Base-by-base conservation (phyloP, 2,329 filamentous ascomycete species). In the Phoma herbarum region DNA sequence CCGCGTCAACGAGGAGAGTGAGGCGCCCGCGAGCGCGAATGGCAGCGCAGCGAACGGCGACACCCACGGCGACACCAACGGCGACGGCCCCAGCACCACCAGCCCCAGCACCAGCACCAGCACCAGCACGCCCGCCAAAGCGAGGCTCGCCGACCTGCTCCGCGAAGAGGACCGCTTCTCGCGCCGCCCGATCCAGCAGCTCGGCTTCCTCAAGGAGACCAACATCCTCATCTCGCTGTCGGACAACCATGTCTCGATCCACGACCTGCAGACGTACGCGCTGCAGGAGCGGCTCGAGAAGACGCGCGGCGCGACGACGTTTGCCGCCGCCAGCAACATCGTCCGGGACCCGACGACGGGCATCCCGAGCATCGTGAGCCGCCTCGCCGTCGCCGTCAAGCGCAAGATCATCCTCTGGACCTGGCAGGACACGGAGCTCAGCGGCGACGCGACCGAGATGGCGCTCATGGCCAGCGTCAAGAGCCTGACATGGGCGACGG, bases 151-250 rank as follows among this genome's bases (percentile, higher is more conserved):
- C 10, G 93, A 97, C 70, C 85, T 97, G 23, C 83, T 98, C 46
- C 90, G 93, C 62, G 96, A 98, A 76, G 85, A 97, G 51, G 95
- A 99, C 68, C 95, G 91, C 80, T 99, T 99, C 83, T 95, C 94
- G 10, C 87, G 90, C 31, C 88, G 92, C 61, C 89, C 93, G 52
- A 89, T 99, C 64, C 93, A 97, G 71, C 94, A 99, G 82, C 87
- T 99, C 16, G 94, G 93, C 57, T 90, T 96, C 59, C 93, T 99
- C 73, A 98, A 97, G 73, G 95, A 98, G 78, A 93, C 93, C 54
- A 95, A 91, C 76, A 90, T 92, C 20, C 86, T 99, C 44, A 87
- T 99, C 58, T 97, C 93, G 16, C 83, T 99, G 53, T 96, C 93
- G 64, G 96, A 96, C 78, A 92, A 90, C 68, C 87, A 93, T 77